phyloP scores from a whole-genome alignment of 2,329 filamentous ascomycete species.

The Phyllosticta citriasiana region DNA sequence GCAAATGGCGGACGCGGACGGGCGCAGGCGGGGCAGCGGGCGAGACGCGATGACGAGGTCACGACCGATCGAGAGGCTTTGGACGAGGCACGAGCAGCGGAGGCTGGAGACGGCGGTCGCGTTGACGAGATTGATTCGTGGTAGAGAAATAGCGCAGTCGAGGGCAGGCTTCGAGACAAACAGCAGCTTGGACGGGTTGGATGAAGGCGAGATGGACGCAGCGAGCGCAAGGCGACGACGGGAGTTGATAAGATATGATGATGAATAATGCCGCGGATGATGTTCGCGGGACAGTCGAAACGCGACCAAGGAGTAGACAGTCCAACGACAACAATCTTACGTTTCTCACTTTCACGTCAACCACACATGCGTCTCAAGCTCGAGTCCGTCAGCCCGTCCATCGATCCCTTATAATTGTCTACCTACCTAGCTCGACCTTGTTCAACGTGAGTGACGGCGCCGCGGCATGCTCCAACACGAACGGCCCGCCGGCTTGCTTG shows the following conservation, averaged over 20 bases:
- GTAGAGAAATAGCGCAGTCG: background rate
- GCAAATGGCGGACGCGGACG: slow-evolving; percentile 6
- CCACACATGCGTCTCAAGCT: background rate
- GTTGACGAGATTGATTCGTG: background rate
- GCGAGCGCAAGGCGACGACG: background rate
- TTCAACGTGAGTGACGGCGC: background rate
- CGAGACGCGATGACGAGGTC: background rate
- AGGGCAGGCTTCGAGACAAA: background rate
- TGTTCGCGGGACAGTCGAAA: background rate
- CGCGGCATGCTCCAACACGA: background rate
- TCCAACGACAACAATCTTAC: background rate
- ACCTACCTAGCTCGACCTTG: background rate
- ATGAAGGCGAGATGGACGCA: background rate
- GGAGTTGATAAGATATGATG: background rate
- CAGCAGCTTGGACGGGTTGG: background rate
- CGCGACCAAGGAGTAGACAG: background rate
- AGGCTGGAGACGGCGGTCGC: background rate
- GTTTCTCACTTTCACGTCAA: background rate
- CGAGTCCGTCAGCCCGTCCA: background rate
- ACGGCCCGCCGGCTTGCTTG: background rate
- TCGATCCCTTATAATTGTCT: background rate
- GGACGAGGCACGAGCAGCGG: background rate
- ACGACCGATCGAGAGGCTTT: background rate
- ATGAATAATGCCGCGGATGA: background rate
- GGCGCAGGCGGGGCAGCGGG: slow-evolving; percentile 1